These are phyloP conservation scores for Trichoderma sp. DNA, from an alignment of 2,329 filamentous ascomycete genomes.

Conservation along the genomic window DNA sequence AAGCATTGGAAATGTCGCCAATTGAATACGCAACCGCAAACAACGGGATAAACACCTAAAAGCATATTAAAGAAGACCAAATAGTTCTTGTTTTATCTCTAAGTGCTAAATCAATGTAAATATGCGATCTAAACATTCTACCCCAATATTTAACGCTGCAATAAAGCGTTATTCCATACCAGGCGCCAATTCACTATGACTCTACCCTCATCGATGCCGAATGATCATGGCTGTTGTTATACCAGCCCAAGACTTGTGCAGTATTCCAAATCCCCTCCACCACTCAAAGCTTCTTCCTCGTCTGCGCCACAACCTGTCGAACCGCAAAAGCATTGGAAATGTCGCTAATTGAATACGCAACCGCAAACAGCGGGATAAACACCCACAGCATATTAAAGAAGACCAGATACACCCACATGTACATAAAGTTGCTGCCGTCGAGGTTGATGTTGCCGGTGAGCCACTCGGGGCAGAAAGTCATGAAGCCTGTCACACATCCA, in stretches of 20 bases:
- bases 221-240: no score
- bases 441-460: constrained; percentile 59
- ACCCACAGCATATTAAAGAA: constrained; percentile 71
- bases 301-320: constrained; percentile 19
- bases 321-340: constrained; percentile 51
- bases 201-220: no score
- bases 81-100: constrained; percentile 35
- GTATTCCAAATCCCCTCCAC: no score
- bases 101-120: no score
- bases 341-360: constrained; percentile 53
- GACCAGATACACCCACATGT: constrained; percentile 63
- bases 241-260: no score
- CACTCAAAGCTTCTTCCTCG: constrained; percentile 32
- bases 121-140: no score
- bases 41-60: constrained; percentile 62
- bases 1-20: constrained; percentile 53
- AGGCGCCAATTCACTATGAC: no score
- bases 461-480: constrained; percentile 71
- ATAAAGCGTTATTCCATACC: no score
- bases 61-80: constrained; percentile 66
- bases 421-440: constrained; percentile 65
- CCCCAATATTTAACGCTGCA: no score
- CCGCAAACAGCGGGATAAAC: constrained; percentile 57
- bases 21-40: constrained; percentile 57
- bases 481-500: constrained; percentile 52